phyloP scores from a whole-genome alignment of 768 basidiomycete species.

The Suillus cothurnatus region DNA sequence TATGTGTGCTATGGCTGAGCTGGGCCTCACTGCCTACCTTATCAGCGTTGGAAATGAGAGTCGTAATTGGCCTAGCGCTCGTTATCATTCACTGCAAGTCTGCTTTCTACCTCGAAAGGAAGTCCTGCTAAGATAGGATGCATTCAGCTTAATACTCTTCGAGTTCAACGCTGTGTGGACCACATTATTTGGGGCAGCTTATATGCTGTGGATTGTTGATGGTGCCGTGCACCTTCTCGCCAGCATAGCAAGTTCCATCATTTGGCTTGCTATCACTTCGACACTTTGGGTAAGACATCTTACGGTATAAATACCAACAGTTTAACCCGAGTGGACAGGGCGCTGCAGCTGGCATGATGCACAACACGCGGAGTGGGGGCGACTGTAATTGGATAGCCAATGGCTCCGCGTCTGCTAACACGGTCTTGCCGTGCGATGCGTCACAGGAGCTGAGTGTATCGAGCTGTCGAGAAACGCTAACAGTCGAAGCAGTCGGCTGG shows the following conservation, averaged over 20 bases:
- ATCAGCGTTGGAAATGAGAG: conserved; percentile 68
- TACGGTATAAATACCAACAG: background rate
- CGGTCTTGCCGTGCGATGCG: conserved; percentile 26
- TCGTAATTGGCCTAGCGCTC: conserved; percentile 57
- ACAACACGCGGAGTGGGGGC: conserved; percentile 59
- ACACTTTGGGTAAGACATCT: conserved; percentile 60
- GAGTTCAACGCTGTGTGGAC: conserved; percentile 76
- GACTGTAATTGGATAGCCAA: conserved; percentile 55
- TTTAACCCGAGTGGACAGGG: conserved; percentile 47
- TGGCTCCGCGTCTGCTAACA: conserved; percentile 27
- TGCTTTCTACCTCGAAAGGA: background rate
- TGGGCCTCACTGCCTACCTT: conserved; percentile 74
- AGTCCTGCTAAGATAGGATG: conserved; percentile 12
- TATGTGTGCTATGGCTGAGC: conserved; percentile 67
- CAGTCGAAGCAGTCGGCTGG: conserved; percentile 78
- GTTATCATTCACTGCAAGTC: conserved; percentile 67
- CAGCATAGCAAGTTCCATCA: conserved; percentile 74
- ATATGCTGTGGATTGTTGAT: conserved; percentile 70
- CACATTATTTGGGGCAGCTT: conserved; percentile 66
- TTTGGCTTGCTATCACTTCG: conserved; percentile 69
- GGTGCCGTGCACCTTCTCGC: conserved; percentile 69
- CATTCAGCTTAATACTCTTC: conserved; percentile 53
- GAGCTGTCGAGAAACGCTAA: conserved; percentile 72
- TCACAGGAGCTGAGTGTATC: conserved; percentile 22
- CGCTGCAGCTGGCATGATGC: conserved; percentile 66